These are phyloP conservation scores for Rhypophila decipiens DNA, from an alignment of 495 filamentous ascomycete genomes.

Conservation along the genomic window DNA sequence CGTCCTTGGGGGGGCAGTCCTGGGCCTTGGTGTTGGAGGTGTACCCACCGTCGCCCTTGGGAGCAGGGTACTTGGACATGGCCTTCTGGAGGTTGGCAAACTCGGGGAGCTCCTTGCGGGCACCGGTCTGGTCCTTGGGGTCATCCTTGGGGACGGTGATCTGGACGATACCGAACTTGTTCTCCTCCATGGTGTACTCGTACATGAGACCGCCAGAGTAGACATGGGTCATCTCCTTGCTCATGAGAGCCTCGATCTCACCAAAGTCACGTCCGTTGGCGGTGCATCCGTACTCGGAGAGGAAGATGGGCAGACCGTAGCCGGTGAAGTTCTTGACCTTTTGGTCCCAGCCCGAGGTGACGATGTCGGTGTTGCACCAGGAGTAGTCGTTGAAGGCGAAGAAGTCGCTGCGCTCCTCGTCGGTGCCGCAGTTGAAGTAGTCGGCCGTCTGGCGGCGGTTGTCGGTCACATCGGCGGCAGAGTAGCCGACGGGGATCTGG, in stretches of 20 bases:
- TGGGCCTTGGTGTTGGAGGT: slow-evolving; percentile 57
- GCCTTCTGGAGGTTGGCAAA: slow-evolving; percentile 63
- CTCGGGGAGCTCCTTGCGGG: slow-evolving; percentile 27
- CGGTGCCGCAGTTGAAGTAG: slow-evolving; percentile 94
- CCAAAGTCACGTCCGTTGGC: slow-evolving; percentile 72
- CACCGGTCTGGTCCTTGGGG: slow-evolving; percentile 33
- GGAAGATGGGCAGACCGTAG: slow-evolving; percentile 90
- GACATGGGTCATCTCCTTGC: slow-evolving; percentile 75
- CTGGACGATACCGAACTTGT: slow-evolving; percentile 72
- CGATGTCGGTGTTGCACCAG: slow-evolving; percentile 87
- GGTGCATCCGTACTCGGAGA: slow-evolving; percentile 92
- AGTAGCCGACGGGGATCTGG: slow-evolving; percentile 86
- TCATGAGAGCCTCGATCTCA: slow-evolving; percentile 78
- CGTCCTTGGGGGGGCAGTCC: slow-evolving; percentile 63
- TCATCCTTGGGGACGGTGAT: slow-evolving; percentile 56
- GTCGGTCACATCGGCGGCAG: slow-evolving; percentile 76
- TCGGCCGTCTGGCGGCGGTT: slow-evolving; percentile 86
- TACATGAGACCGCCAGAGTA: slow-evolving; percentile 98
- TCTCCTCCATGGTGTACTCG: slow-evolving; percentile 81
- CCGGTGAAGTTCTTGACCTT: slow-evolving; percentile 88
- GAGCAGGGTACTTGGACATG: slow-evolving; percentile 55
- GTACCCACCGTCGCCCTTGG: slow-evolving; percentile 71
- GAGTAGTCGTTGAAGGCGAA: slow-evolving; percentile 99
- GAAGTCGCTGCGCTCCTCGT: slow-evolving; percentile 86
- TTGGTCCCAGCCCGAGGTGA: slow-evolving; percentile 74